Evolutionary conservation across 2,329 filamentous ascomycete species (phyloP).

Genomic region (Apiospora rasikravindrae): DNA sequence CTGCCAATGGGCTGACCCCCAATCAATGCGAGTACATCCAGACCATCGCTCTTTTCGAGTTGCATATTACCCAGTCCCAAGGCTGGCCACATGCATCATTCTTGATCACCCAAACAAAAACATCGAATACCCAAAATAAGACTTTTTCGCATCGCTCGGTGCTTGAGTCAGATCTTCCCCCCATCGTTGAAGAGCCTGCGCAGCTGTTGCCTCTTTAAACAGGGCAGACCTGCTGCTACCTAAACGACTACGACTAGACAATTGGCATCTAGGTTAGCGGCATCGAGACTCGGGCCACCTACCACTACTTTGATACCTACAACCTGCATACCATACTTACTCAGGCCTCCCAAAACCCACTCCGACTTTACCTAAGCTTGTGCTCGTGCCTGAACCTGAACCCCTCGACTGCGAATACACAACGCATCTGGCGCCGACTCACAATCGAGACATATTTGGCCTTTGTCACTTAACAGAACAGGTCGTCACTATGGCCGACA

Average conservation of each 20-base stretch:
- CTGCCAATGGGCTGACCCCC: not conserved
- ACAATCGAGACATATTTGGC: not conserved
- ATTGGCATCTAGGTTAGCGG: constrained; percentile 1
- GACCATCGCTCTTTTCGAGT: not conserved
- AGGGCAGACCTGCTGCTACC: not conserved
- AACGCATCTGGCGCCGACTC: constrained; percentile 11
- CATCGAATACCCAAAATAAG: not conserved
- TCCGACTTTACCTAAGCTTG: not conserved
- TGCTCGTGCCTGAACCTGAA: constrained; percentile 3
- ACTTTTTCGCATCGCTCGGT: not conserved
- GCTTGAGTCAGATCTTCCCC: constrained; percentile 5
- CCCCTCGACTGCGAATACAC: constrained; percentile 15
- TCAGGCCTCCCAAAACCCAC: constrained; percentile 5
- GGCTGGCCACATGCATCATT: constrained; percentile 5
- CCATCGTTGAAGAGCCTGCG: not conserved
- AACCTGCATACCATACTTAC: not conserved
- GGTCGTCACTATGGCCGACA: constrained; percentile 35
- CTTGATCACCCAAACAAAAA: constrained; percentile 1
- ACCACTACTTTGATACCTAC: not conserved
- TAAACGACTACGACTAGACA: not conserved
- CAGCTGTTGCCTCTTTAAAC: not conserved
- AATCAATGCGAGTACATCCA: constrained; percentile 6
- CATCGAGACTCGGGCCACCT: constrained; percentile 10
- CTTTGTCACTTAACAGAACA: constrained; percentile 10
- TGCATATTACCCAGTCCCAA: not conserved